Evolutionary conservation across 257 asterid genomes (phyloP).

Genomic region (Ocimum tenuiflorum): DNA sequence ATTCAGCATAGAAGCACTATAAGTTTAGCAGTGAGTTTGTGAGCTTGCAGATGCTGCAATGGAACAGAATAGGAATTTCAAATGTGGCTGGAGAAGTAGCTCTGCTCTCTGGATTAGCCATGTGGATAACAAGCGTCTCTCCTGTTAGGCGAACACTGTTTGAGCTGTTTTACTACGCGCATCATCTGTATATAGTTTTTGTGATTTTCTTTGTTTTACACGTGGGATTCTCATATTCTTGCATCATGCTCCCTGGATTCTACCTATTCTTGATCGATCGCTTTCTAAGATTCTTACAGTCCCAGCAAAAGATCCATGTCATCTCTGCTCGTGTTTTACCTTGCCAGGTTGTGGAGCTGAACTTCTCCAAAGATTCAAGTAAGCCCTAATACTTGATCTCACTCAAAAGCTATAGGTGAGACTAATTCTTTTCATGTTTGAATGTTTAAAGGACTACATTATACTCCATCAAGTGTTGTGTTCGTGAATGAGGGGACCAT

Average conservation of each 20-base stretch:
- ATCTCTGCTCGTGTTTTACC: conserved; percentile 36
- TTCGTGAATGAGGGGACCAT: conserved; percentile 38
- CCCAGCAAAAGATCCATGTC: conserved; percentile 24
- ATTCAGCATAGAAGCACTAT: too few relatives aligned
- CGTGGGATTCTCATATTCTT: conserved; percentile 34
- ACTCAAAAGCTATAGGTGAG: neutral
- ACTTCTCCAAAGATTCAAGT: conserved; percentile 40
- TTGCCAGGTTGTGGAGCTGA: conserved; percentile 33
- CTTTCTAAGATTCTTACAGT: conserved; percentile 38
- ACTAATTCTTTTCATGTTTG: neutral
- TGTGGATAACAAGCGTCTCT: conserved; percentile 33
- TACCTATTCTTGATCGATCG: conserved; percentile 36
- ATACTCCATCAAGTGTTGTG: conserved; percentile 34
- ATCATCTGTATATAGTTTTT: conserved; percentile 35
- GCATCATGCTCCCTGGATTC: conserved; percentile 39
- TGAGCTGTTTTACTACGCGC: conserved; percentile 39
- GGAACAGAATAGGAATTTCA: conserved; percentile 29
- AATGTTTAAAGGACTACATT: conserved; percentile 24
- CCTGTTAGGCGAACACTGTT: conserved; percentile 28
- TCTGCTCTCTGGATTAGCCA: conserved; percentile 27
- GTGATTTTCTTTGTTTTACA: conserved; percentile 28
- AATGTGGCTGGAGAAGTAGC: conserved; percentile 44
- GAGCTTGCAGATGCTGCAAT: conserved; percentile 32
- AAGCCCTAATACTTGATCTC: neutral
- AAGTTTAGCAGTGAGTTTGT: neutral